Conservation (phyloP, 1,284 basidiomycete species). For the Calocybe gambosa region DNA sequence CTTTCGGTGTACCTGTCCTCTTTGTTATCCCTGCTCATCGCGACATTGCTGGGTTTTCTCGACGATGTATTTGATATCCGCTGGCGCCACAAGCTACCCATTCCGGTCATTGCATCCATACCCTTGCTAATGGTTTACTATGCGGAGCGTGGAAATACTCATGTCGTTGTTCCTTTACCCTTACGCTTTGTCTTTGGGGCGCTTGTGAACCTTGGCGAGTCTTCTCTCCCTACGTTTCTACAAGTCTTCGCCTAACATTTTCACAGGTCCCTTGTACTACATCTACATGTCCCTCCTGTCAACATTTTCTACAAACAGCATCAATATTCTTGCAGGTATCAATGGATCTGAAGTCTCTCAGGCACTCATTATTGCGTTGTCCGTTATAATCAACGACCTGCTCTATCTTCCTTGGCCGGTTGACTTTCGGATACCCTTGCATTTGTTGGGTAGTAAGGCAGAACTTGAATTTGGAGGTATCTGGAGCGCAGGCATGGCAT, state of each 20-base stretch:
- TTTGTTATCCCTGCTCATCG: constrained; percentile 83
- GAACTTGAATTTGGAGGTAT: constrained; percentile 70
- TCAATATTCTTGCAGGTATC: constrained; percentile 98
- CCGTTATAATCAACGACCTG: constrained; percentile 88
- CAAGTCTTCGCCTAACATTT: constrained; percentile 1
- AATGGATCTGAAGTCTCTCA: constrained; percentile 96
- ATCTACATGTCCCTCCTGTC: constrained; percentile 94
- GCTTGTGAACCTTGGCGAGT: constrained; percentile 83
- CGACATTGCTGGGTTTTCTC: constrained; percentile 91
- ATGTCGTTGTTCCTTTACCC: constrained; percentile 90
- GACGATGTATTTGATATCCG: constrained; percentile 99
- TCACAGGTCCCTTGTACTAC: constrained; percentile 87
- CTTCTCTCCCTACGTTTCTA: not conserved
- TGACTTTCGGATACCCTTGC: constrained; percentile 62
- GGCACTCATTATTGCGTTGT: constrained; percentile 87
- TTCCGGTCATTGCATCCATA: constrained; percentile 92
- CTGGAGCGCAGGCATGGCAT: constrained; percentile 78
- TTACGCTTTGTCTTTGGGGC: constrained; percentile 67
- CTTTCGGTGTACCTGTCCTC: constrained; percentile 92
- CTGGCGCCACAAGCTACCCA: constrained; percentile 97
- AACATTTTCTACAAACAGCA: constrained; percentile 96
- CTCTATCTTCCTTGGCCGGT: constrained; percentile 85
- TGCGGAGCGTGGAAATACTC: constrained; percentile 88
- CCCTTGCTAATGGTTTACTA: constrained; percentile 96
- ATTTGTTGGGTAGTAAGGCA: constrained; percentile 58